A percentile compares a stretch with the other conserved stretches of the same genome.
Evolutionary conservation across 345 rosid species (phyloP).

Genomic region (Limnanthes douglasii): DNA sequence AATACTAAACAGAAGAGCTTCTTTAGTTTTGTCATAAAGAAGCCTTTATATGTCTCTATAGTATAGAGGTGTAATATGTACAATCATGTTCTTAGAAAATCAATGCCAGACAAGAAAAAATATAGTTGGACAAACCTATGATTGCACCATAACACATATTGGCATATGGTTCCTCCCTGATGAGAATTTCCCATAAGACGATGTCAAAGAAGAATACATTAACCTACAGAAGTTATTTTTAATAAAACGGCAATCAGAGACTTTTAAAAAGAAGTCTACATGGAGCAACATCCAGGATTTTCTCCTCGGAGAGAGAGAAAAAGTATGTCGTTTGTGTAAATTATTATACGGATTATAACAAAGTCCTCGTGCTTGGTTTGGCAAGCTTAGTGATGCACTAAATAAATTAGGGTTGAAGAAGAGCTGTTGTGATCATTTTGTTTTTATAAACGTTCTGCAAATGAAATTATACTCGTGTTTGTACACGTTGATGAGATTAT

Average conservation of each 20-base stretch:
- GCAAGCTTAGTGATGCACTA: not conserved
- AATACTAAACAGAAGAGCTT: not conserved
- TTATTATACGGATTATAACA: not conserved
- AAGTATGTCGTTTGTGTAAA: not conserved
- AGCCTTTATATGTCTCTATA: not conserved
- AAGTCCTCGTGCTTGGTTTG: not conserved
- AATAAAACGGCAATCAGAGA: no score
- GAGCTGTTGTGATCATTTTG: no score
- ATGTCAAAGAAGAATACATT: conserved; percentile 74
- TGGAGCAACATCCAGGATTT: no score
- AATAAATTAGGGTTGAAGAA: no score
- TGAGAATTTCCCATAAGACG: conserved; percentile 82
- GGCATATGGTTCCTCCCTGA: conserved; percentile 80
- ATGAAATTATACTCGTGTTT: no score
- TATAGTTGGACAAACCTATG: conserved; percentile 33
- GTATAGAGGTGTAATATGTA: no score
- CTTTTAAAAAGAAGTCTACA: no score
- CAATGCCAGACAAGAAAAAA: not conserved
- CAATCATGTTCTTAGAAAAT: not conserved
- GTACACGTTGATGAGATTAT: no score
- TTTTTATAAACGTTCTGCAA: no score
- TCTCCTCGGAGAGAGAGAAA: conserved; percentile 1
- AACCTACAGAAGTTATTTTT: conserved; percentile 49
- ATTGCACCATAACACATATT: conserved; percentile 80
- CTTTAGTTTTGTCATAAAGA: conserved; percentile 3